Conservation (phyloP, 345 rosid genomes). For the Hypericum androsaemum region DNA sequence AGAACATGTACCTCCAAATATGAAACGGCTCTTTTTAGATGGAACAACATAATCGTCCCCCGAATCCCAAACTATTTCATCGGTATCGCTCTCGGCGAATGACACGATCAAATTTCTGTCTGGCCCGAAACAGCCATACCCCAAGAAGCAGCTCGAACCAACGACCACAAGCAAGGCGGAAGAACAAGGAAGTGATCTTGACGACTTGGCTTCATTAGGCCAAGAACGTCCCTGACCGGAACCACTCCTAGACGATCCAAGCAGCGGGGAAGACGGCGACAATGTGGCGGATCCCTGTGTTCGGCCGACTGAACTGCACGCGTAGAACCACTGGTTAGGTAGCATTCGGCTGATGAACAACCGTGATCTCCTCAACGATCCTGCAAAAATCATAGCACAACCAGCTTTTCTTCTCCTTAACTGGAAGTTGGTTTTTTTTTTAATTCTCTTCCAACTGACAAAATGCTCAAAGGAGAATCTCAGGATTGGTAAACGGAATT, state of each 20-base stretch:
- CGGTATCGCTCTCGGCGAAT: constrained; percentile 16
- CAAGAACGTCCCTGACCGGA: not conserved
- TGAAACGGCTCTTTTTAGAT: constrained; percentile 11
- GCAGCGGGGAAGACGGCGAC: constrained; percentile 5
- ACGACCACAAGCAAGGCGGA: constrained; percentile 15
- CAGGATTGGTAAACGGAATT: too few relatives aligned
- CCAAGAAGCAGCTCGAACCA: constrained; percentile 31
- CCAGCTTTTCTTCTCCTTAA: too few relatives aligned
- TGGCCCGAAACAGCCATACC: constrained; percentile 11
- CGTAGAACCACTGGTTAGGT: too few relatives aligned
- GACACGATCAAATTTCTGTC: constrained; percentile 13
- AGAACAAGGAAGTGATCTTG: constrained; percentile 19
- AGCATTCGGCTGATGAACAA: too few relatives aligned
- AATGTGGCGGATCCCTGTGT: constrained; percentile 4
- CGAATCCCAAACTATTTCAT: constrained; percentile 7
- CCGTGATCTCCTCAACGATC: too few relatives aligned
- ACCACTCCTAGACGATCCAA: constrained; percentile 8
- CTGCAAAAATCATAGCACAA: too few relatives aligned
- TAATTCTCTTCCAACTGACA: too few relatives aligned
- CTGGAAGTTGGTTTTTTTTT: too few relatives aligned
- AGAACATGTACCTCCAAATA: constrained; percentile 5
- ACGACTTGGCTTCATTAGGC: constrained; percentile 4
- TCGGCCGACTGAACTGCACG: not conserved
- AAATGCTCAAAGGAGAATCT: too few relatives aligned
- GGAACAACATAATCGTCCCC: constrained; percentile 12